Evolutionary conservation across 495 filamentous ascomycete genomes (phyloP).

Genomic region (Platismatia glauca): DNA sequence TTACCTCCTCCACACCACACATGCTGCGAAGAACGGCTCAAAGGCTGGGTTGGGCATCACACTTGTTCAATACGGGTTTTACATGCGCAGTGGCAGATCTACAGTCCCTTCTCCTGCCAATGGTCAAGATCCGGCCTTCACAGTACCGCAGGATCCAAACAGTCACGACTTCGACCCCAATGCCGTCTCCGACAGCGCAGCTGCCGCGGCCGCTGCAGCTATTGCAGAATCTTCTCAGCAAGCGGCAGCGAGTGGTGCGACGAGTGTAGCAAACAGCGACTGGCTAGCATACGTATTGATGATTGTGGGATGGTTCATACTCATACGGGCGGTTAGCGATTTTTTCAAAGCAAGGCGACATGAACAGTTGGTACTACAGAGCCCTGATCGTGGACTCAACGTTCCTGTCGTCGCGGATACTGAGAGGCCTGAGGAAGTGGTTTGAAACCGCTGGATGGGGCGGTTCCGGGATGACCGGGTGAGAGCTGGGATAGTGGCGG

Average conservation of each 20-base stretch:
- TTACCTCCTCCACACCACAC: constrained; percentile 93
- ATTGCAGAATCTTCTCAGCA: constrained; percentile 17
- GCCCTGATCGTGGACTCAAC: constrained; percentile 79
- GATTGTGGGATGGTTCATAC: constrained; percentile 96
- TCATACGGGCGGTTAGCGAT: constrained; percentile 83
- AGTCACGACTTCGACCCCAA: constrained; percentile 79
- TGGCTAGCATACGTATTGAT: constrained; percentile 91
- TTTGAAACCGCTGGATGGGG: constrained; percentile 41
- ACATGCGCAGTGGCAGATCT: constrained; percentile 62
- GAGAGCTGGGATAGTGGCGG: background rate
- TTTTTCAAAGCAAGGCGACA: constrained; percentile 80
- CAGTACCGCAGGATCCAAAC: constrained; percentile 74
- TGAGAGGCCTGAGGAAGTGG: constrained; percentile 73
- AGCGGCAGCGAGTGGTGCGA: constrained; percentile 30
- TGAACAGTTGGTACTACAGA: constrained; percentile 87
- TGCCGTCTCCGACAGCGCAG: constrained; percentile 40
- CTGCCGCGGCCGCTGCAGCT: constrained; percentile 30
- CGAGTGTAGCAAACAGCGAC: constrained; percentile 52
- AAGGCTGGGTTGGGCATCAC: constrained; percentile 90
- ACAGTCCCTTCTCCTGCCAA: constrained; percentile 42
- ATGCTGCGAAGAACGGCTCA: constrained; percentile 95
- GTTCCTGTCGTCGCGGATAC: constrained; percentile 84
- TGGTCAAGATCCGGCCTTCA: constrained; percentile 44
- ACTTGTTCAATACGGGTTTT: constrained; percentile 93
- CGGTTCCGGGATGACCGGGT: background rate